Evolutionary conservation across 1,284 basidiomycete genomes (phyloP), one percentile per base, ranked within the genome.

Genomic region (Ceratobasidium sp.): DNA sequence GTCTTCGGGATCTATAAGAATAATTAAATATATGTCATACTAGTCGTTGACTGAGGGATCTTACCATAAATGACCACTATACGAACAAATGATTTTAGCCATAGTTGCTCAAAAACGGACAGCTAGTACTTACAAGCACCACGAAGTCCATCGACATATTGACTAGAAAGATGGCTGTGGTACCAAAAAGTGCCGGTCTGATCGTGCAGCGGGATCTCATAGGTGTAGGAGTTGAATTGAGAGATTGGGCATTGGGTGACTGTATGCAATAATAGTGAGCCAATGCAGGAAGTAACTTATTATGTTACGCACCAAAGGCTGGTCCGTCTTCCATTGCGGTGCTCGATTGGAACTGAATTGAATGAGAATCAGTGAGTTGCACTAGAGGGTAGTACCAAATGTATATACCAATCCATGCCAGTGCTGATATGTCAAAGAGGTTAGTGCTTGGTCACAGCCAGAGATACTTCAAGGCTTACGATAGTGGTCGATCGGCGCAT

Each of bases 401-500:
- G 11, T 38, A 11, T 38, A 18, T 58, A 58, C 55, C 55, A 58
- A 21, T 38, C 55, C 55, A n/a, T 58, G 55, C 55, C 55, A 58
- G 35, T 58, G 55, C 55, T 58, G 35, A 38, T 38, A 38, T 41
- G 32, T 6, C 13, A 35, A n/a, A 13, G 18, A 32, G 8, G 32
- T 58, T 41, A 58, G 52, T 30, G 7, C 18, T 23, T 21, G 7
- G 8, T 55, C 30, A n/a, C 14, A 16, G 4, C 55, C 21, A 58
- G 11, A 38, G 11, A 38, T 14, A 44, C 4, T 11, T 11, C 11
- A 38, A 11, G 35, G 11, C 55, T 58, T 38, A 58, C 55, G n/a
- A 58, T 58, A 21, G 55, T 58, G 32, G 55, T 58, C 13, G 55
- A 28, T n/a, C 55, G 55, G 16, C 55, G 55, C 55, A 58, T 58